Evolutionary conservation across 331 rosid species (phyloP).

Genomic region (Pyrus hybrid): DNA sequence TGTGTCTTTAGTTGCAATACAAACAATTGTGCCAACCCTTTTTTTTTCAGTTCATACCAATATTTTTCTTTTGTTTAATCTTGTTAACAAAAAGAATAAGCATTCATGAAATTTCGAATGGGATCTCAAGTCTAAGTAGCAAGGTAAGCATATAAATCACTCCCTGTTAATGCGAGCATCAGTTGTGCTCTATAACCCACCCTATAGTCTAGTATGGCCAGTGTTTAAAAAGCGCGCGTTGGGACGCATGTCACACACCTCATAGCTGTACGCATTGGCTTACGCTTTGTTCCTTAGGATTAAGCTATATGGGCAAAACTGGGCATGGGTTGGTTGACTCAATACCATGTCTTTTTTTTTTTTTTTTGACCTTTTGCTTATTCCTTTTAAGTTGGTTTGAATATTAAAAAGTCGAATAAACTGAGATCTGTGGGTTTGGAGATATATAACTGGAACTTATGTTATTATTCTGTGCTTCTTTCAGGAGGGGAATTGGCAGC

Average conservation of each 20-base stretch:
- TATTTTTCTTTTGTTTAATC: background rate
- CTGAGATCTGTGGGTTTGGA: background rate
- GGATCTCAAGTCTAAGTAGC: too few relatives aligned
- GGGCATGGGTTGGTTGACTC: background rate
- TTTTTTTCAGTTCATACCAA: background rate
- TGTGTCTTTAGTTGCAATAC: too few relatives aligned
- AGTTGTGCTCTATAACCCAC: background rate
- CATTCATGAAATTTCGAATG: too few relatives aligned
- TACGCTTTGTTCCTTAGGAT: background rate
- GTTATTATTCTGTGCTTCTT: conserved; percentile 7
- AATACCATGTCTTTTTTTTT: background rate
- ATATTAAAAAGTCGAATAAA: background rate
- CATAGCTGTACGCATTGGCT: background rate
- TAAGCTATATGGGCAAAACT: background rate
- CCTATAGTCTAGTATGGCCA: background rate
- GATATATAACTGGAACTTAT: background rate
- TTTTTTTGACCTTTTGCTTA: background rate
- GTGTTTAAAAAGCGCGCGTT: background rate
- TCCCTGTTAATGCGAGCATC: background rate
- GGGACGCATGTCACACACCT: background rate
- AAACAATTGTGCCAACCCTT: too few relatives aligned
- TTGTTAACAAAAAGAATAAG: background rate
- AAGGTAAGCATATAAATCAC: background rate
- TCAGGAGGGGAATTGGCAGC: conserved; percentile 83
- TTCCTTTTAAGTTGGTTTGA: background rate